Base-by-base conservation (phyloP, 2,329 filamentous ascomycete species). In the Lasiodiplodia gonubiensis region DNA sequence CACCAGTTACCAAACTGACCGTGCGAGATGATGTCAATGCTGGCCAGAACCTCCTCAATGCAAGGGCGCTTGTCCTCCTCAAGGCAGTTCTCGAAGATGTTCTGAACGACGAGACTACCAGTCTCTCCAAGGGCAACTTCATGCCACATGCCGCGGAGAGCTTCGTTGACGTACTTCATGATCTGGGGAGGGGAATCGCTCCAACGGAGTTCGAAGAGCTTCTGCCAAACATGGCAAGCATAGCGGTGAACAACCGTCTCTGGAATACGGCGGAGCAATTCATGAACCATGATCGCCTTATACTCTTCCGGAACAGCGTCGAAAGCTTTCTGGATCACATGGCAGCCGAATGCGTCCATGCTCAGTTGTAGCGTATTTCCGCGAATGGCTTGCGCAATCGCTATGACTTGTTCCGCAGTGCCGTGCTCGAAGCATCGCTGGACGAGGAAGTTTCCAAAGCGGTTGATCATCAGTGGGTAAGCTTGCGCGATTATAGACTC, bases 1-100 rank as follows among this genome's bases (percentile, higher is more conserved):
- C 95, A 99, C 95, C 95, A 99, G 79, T 99, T 99, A 67, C 95
- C 95, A 77, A 99, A 99, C 78, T 99, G 95, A 30, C 95, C 95
- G 78, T 97, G 94, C 68, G 95, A 92, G 75, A 99, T 93, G 70
- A 97, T 92, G 80, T 99, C 93, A 73, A 99, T 97, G 77, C 95
- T 97, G 69, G 88, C 88, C 67, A 99, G 88, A 48, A 99, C 95
- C 79, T 99, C 95, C 78, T 97, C 94, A 76, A 99, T 97, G 76
- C 95, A 97, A 54, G 94, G 94, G 69, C 96, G 93, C 94, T 99
- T 99, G 82, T 99, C 95, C 75, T 98, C 94, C 76, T 99, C 96
- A 35, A 98, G 87, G 75, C 95, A 99, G 75, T 99, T 99, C 83
- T 99, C 95, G 78, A 99, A 99, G 76, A 99, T 99, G 79, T 99